phyloP scores from a whole-genome alignment of 1,284 basidiomycete genomes.

The Trichosporon sp. region DNA sequence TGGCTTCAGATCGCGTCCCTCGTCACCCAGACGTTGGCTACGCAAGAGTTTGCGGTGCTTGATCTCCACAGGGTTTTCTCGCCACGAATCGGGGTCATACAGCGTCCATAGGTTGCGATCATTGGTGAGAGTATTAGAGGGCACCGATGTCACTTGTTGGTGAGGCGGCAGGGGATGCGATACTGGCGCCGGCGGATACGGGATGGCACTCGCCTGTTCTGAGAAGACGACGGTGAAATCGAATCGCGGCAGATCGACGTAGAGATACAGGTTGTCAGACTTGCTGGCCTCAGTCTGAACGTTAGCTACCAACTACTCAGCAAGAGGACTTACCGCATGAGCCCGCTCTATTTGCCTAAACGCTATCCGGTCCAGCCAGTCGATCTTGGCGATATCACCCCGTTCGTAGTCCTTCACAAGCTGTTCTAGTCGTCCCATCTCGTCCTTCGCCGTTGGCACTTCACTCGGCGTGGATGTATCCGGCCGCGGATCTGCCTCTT shows the following conservation, averaged over 20 bases:
- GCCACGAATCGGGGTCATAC: slow-evolving; percentile 77
- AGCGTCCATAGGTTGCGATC: slow-evolving; percentile 81
- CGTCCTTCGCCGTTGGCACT: slow-evolving; percentile 61
- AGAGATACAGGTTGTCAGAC: slow-evolving; percentile 84
- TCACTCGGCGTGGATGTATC: slow-evolving; percentile 85
- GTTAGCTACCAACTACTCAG: neutral
- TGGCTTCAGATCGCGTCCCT: slow-evolving; percentile 93
- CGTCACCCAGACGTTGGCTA: slow-evolving; percentile 87
- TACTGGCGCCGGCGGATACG: slow-evolving; percentile 44
- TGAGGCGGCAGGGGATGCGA: slow-evolving; percentile 44
- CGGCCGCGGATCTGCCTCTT: slow-evolving; percentile 76
- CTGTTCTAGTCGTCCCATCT: slow-evolving; percentile 93
- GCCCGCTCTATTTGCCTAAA: slow-evolving; percentile 92
- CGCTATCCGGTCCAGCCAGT: slow-evolving; percentile 91
- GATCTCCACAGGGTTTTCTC: slow-evolving; percentile 93
- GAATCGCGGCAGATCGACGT: slow-evolving; percentile 93
- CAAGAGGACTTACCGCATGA: slow-evolving; percentile 62
- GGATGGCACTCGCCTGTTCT: slow-evolving; percentile 57
- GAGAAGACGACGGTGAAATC: slow-evolving; percentile 97
- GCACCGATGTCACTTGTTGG: neutral
- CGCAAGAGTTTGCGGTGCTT: slow-evolving; percentile 92
- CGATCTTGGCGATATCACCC: slow-evolving; percentile 85
- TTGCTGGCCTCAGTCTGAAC: slow-evolving; percentile 74
- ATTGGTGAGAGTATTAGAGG: slow-evolving; percentile 51
- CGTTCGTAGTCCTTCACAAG: slow-evolving; percentile 94